Percentiles rank a stretch among this genome's conserved stretches.
These are phyloP conservation scores for Mycena filopes DNA, from an alignment of 768 basidiomycete genomes.

Conservation along the genomic window DNA sequence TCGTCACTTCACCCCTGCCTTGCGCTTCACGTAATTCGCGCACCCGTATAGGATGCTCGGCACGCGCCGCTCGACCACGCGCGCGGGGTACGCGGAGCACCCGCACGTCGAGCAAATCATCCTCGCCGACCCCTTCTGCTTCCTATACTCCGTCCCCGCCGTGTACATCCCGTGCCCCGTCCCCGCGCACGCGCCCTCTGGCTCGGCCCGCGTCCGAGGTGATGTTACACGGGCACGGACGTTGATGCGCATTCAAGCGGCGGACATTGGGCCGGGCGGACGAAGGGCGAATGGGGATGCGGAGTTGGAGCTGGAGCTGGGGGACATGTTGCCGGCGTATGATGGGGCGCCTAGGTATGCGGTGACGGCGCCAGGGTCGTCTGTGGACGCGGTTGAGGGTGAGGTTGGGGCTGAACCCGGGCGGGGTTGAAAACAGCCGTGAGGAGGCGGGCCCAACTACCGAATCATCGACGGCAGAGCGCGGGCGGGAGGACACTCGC, in stretches of 20 bases:
- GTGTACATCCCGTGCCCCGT: neutral
- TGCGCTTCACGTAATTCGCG: neutral
- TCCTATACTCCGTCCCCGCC: neutral
- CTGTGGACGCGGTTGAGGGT: no score
- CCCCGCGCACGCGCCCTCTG: neutral
- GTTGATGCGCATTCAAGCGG: no score
- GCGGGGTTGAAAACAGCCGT: no score
- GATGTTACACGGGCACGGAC: no score
- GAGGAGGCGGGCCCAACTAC: no score
- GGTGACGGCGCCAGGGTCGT: neutral
- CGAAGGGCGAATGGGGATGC: neutral
- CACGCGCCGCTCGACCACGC: neutral
- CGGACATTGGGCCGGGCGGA: constrained; percentile 2
- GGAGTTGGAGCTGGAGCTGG: constrained; percentile 1
- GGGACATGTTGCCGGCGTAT: constrained; percentile 5
- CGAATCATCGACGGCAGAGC: no score
- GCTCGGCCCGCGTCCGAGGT: neutral
- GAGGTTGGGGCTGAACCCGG: no score
- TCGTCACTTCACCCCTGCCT: neutral
- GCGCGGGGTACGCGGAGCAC: no score
- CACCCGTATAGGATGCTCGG: constrained; percentile 7
- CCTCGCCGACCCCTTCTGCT: neutral
- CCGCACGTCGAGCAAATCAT: no score
- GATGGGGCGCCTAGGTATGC: constrained; percentile 12
- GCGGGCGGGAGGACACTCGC: no score